Conservation (phyloP, 208 protist genomes). For the Trypanosoma platydactyli region DNA sequence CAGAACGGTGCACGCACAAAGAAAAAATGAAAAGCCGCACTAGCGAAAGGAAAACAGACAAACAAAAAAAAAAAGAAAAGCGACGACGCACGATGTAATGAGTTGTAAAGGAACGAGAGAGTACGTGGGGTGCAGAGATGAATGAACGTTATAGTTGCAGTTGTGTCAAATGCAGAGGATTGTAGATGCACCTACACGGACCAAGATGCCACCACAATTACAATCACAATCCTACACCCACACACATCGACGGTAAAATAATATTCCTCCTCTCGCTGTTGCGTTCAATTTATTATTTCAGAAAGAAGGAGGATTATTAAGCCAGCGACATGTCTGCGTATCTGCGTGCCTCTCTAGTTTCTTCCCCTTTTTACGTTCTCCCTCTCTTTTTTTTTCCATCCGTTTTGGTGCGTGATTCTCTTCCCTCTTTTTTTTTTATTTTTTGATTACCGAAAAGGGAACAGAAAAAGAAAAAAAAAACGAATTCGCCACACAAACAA, state of each 20-base stretch:
- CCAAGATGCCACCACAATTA: no score
- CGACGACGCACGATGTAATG: neutral
- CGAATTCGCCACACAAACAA: no score
- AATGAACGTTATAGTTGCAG: no score
- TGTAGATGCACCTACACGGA: no score
- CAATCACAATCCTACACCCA: no score
- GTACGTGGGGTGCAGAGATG: no score
- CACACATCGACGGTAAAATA: no score
- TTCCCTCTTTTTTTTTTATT: neutral
- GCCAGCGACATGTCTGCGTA: neutral
- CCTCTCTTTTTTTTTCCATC: neutral
- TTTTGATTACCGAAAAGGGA: neutral
- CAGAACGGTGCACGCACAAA: neutral
- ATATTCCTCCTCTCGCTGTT: no score
- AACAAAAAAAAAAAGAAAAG: neutral
- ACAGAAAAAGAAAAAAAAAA: neutral
- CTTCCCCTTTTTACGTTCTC: neutral
- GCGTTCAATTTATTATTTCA: no score
- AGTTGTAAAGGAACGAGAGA: no score
- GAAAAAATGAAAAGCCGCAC: neutral
- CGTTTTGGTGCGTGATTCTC: neutral
- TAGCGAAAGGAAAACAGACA: neutral
- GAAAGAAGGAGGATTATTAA: no score
- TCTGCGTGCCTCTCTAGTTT: slow-evolving; percentile 1
- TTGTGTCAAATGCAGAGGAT: no score